Evolutionary conservation across 1,139 yeast genomes (phyloP).

Genomic region (Suhomyces chickasaworum): DNA sequence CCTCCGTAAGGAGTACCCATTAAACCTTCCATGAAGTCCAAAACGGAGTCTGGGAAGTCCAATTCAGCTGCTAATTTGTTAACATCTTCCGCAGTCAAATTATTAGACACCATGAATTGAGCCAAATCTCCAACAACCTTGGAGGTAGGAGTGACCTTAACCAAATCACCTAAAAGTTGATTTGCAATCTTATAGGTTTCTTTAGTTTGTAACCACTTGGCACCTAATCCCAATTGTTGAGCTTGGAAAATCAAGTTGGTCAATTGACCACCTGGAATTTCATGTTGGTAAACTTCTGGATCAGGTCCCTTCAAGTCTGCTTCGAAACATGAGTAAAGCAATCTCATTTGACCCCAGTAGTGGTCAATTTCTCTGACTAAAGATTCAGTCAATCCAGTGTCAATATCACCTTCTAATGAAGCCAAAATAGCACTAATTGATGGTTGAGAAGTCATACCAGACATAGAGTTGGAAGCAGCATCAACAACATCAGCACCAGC

Average conservation of each 20-base stretch:
- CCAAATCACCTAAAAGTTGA: conserved; percentile 87
- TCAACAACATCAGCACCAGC: conserved; percentile 99
- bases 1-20: conserved; percentile 99
- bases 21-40: conserved; percentile 97
- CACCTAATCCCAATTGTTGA: conserved; percentile 95
- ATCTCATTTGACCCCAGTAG: conserved; percentile 99
- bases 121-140: conserved; percentile 99
- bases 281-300: conserved; percentile 97
- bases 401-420: conserved; percentile 82
- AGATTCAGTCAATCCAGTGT: conserved; percentile 68
- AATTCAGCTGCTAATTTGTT: conserved; percentile 81
- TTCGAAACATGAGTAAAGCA: conserved; percentile 93
- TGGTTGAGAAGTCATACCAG: conserved; percentile 98
- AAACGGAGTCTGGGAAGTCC: conserved; percentile 97
- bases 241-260: conserved; percentile 98
- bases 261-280: conserved; percentile 99
- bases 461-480: conserved; percentile 95
- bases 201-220: conserved; percentile 95
- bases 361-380: conserved; percentile 81
- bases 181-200: conserved; percentile 91
- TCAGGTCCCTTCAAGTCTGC: conserved; percentile 99
- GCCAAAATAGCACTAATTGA: conserved; percentile 91
- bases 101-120: conserved; percentile 97
- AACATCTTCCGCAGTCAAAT: conserved; percentile 82
- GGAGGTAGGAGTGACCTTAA: conserved; percentile 97